Percentiles rank a stretch among this genome's conserved stretches.
Conservation (phyloP, 208 protist genomes). For the Trichomonas gallinae region DNA sequence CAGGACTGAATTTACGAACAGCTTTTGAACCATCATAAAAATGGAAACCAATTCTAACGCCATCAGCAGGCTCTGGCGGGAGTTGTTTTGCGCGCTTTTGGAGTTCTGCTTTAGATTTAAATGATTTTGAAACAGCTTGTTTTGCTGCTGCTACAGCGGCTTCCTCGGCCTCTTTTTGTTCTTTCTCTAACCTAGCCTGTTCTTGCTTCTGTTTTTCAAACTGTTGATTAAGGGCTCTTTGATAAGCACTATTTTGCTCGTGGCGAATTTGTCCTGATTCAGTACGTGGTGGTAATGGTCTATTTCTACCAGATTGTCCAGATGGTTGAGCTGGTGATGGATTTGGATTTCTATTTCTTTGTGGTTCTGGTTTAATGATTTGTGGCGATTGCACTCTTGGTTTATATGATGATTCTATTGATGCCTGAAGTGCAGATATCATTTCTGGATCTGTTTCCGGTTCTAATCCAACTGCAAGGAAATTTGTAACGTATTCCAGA, state of each 20-base stretch:
- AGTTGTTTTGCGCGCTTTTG: neutral
- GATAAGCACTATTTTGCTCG: neutral
- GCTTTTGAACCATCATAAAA: neutral
- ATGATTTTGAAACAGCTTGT: neutral
- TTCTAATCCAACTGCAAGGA: no score
- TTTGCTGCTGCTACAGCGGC: neutral
- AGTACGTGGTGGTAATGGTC: neutral
- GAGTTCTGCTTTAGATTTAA: neutral
- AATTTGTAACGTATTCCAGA: no score
- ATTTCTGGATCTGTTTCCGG: neutral
- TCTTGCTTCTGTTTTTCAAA: neutral
- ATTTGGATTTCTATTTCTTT: neutral
- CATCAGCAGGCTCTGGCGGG: neutral
- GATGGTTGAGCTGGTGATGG: neutral
- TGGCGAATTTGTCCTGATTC: neutral
- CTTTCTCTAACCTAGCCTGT: neutral
- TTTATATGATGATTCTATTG: neutral
- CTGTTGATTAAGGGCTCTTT: neutral
- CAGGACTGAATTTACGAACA: neutral
- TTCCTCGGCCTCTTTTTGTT: neutral
- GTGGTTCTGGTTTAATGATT: neutral
- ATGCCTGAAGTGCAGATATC: neutral
- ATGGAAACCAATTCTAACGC: neutral
- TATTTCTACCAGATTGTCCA: neutral
- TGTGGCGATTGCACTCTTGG: neutral